Evolutionary conservation across 257 asterid genomes (phyloP), one percentile per base, ranked within the genome.

Genomic region (Ehretia macrophylla): DNA sequence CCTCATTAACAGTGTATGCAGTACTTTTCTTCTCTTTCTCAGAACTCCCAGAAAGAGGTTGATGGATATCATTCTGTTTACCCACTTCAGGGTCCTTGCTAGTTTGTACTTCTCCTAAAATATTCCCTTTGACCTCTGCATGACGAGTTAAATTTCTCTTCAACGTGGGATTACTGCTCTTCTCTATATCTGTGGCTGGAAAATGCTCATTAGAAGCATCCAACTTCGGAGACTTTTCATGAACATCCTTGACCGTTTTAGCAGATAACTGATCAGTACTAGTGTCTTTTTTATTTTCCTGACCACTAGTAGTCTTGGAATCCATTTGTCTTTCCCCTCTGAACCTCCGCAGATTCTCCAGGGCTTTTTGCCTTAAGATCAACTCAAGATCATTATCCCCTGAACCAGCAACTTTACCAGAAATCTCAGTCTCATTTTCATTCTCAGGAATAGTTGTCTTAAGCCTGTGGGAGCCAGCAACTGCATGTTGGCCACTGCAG

Each of bases 311-410:
- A 60, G 73, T 56, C 58, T 54, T 72, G 9, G 42, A 63, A 51
- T 59, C 60, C 17, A 51, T 64, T 65, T 77, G 77, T 64, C 35
- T 50, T 45, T 64, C 79, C 56, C 70, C 81, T 56, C 66, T 66
- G 60, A 82, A 92, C 75, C 79, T 88, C 79, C 67, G 75, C 53
- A 92, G 72, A 73, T 86, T 92, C 73, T 92, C 95, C 68, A 92
- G 64, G 12, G 98, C 98, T 73, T 77, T 88, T 68, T 80, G 85
- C 85, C 96, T 85, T 82, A 92, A 71, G 64, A 79, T 67, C 17
- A 70, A 68, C 79, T 92, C 98, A 21, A 81, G 73, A 72, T 68
- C 84, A 51, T 68, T 81, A 59, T 75, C 75, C 38, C 58, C 83
- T 49, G 63, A 52, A 60, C 73, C 60, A 62, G 79, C 60, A 70